Conservation (phyloP, 352 stramenopile species). For the Phytophthora rubi region DNA sequence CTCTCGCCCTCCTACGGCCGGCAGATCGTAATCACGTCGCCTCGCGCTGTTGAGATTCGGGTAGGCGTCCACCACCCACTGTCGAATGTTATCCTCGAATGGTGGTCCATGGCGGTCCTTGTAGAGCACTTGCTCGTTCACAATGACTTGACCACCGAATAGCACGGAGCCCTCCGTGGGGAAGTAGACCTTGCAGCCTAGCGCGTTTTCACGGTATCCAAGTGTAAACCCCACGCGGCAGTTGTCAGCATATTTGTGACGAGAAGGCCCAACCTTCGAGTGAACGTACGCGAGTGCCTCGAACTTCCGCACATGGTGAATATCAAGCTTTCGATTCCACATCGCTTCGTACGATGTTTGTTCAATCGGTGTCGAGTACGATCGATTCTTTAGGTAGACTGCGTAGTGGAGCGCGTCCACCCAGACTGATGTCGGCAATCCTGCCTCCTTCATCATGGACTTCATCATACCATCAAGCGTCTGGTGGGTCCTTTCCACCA, state of each 20-base stretch:
- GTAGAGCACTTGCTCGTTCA: slow-evolving; percentile 9
- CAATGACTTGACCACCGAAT: slow-evolving; percentile 4
- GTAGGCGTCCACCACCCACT: neutral
- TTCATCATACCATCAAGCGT: no score
- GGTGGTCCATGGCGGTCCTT: neutral
- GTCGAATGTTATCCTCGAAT: neutral
- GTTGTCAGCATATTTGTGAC: neutral
- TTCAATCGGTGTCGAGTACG: neutral
- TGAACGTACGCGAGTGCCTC: slow-evolving; percentile 8
- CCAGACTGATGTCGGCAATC: no score
- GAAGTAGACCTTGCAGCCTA: slow-evolving; percentile 11
- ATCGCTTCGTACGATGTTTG: slow-evolving; percentile 4
- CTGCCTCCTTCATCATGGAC: no score
- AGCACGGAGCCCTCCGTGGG: neutral
- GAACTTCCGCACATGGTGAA: slow-evolving; percentile 11
- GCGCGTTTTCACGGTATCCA: neutral
- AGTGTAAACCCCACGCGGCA: neutral
- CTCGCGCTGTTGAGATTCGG: neutral
- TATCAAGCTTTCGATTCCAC: slow-evolving; percentile 4
- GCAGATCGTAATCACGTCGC: slow-evolving; percentile 6
- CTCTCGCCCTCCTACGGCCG: slow-evolving; percentile 2
- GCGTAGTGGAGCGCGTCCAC: slow-evolving; percentile 1
- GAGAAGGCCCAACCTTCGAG: neutral
- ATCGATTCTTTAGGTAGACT: slow-evolving; percentile 9
- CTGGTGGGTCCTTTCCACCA: no score